Percentiles rank a stretch among this genome's conserved stretches.
phyloP scores from a whole-genome alignment of 495 filamentous ascomycete species.

The Penicillium antarcticum region DNA sequence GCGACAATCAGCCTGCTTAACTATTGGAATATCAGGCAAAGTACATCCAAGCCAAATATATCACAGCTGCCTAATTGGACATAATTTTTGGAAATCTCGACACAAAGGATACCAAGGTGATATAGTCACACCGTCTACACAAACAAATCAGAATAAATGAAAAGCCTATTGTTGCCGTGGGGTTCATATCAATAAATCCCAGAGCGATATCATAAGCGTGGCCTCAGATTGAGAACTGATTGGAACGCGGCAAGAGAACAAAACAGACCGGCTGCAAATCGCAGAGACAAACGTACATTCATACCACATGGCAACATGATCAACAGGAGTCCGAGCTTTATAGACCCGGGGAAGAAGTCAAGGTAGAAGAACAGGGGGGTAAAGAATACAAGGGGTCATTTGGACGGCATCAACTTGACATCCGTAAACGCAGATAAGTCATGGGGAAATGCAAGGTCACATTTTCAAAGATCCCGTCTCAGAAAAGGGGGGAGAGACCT shows the following conservation, averaged over 20 bases:
- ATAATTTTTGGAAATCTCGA: too few species aligned
- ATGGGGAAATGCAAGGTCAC: background rate
- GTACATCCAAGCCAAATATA: too few species aligned
- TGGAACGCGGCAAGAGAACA: background rate
- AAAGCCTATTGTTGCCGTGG: background rate
- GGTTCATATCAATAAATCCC: background rate
- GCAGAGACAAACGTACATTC: conserved; percentile 20
- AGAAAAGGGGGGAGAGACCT: too few species aligned
- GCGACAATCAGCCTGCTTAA: too few species aligned
- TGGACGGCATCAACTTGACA: background rate
- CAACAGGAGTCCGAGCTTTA: background rate
- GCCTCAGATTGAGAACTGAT: background rate
- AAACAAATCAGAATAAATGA: background rate
- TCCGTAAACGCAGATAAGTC: background rate
- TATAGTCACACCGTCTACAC: too few species aligned
- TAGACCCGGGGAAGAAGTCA: background rate
- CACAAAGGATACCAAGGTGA: too few species aligned
- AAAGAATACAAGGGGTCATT: conserved; percentile 5
- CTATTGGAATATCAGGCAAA: too few species aligned
- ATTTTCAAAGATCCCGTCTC: background rate
- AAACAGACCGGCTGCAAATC: conserved; percentile 19
- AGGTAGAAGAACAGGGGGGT: background rate
- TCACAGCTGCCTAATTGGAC: too few species aligned
- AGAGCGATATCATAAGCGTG: conserved; percentile 4
- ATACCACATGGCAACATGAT: conserved; percentile 24